phyloP scores from a whole-genome alignment of 163 green algal genomes.

The Trebouxiophyceae sp. region DNA sequence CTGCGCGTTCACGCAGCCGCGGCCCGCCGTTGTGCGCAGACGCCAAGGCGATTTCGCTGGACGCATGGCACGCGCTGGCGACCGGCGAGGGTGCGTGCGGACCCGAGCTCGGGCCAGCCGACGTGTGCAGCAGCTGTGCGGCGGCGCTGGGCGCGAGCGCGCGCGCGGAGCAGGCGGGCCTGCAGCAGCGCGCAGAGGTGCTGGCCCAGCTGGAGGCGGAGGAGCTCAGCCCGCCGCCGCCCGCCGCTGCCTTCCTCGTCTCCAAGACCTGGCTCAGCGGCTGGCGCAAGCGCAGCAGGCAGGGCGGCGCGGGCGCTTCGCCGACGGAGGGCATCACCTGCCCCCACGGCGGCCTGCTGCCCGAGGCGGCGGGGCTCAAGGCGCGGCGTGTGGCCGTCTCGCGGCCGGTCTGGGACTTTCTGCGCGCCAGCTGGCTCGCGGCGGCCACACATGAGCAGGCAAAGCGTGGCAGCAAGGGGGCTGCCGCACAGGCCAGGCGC shows the following conservation, averaged over 20 bases:
- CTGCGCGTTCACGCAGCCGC: background rate
- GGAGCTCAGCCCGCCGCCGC: background rate
- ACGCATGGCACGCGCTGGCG: constrained; percentile 41
- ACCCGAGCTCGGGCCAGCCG: constrained; percentile 25
- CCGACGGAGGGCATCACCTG: constrained; percentile 44
- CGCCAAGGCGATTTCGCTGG: constrained; percentile 34
- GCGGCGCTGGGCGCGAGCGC: background rate
- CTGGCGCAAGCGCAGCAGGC: constrained; percentile 16
- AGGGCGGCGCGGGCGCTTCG: constrained; percentile 15
- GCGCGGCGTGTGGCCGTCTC: constrained; percentile 28
- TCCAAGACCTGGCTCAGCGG: constrained; percentile 31
- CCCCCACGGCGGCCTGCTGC: constrained; percentile 43
- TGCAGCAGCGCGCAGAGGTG: constrained; percentile 3
- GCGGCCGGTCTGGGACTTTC: constrained; percentile 28
- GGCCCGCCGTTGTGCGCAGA: constrained; percentile 5
- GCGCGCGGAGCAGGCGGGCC: constrained; percentile 9
- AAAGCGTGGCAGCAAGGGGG: too few species aligned
- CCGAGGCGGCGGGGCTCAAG: constrained; percentile 17
- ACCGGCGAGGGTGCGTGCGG: constrained; percentile 32
- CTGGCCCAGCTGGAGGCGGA: constrained; percentile 4
- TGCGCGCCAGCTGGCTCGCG: constrained; percentile 42
- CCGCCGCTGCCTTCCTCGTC: constrained; percentile 17
- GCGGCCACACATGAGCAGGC: too few species aligned
- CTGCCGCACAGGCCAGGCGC: too few species aligned
- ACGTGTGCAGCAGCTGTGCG: constrained; percentile 52